These are phyloP conservation scores for Taiozyma onychis DNA, from an alignment of 1,139 yeast genomes.

Conservation along the genomic window DNA sequence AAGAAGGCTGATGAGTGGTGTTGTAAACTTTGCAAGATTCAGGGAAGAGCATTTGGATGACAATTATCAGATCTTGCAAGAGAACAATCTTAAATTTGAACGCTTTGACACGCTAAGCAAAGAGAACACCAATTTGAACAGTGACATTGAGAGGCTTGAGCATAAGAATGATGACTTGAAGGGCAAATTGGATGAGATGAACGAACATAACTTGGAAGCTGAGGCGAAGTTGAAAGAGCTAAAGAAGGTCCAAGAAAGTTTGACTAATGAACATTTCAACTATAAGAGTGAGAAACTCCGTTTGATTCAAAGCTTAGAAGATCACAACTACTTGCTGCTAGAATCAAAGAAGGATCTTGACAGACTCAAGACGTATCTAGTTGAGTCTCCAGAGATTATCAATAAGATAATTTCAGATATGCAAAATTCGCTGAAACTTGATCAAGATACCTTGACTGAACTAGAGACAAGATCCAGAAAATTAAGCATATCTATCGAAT, in stretches of 20 bases:
- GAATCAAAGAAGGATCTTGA: conserved; percentile 58
- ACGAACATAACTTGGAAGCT: conserved; percentile 50
- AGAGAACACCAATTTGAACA: conserved; percentile 37
- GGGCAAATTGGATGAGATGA: conserved; percentile 40
- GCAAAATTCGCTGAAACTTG: conserved; percentile 39
- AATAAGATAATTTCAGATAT: conserved; percentile 52
- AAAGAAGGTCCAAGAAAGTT: conserved; percentile 56
- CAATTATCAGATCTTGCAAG: conserved; percentile 54
- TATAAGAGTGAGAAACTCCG: conserved; percentile 60
- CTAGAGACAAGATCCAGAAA: conserved; percentile 47
- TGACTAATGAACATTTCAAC: conserved; percentile 59
- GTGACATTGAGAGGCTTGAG: conserved; percentile 39
- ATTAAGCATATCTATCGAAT: conserved; percentile 49
- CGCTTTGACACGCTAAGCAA: conserved; percentile 33
- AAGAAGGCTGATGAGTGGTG: conserved; percentile 68
- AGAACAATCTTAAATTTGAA: conserved; percentile 47
- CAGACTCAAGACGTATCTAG: conserved; percentile 52
- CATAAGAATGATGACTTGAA: conserved; percentile 25
- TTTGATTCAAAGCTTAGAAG: conserved; percentile 42
- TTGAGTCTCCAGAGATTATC: conserved; percentile 56
- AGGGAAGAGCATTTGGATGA: conserved; percentile 72
- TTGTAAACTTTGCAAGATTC: conserved; percentile 79
- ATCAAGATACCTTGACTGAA: conserved; percentile 35
- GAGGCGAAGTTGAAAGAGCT: conserved; percentile 61
- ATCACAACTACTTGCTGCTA: conserved; percentile 32